Conservation (phyloP, 257 asterid genomes). For the Nicotiana tabacum region DNA sequence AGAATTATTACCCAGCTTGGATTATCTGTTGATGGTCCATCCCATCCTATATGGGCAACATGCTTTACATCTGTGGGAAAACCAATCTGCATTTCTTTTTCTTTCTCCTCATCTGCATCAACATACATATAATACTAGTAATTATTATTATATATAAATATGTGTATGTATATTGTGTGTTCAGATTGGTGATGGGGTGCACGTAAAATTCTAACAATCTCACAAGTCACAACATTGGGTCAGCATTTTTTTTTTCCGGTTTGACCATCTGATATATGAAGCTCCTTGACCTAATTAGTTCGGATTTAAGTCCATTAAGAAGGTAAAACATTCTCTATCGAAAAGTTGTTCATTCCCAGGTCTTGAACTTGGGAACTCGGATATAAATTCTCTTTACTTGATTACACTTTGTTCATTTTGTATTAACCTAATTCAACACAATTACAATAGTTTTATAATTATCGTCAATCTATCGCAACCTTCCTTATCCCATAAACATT, state of each 20-base stretch:
- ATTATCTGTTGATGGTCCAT: conserved; percentile 63
- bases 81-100: conserved; percentile 73
- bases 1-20: conserved; percentile 69
- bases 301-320: background rate
- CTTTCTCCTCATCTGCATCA: conserved; percentile 69
- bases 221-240: too few species aligned
- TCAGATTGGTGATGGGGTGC: background rate
- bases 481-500: background rate
- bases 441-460: background rate
- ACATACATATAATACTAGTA: background rate
- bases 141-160: background rate
- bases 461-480: background rate
- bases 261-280: background rate
- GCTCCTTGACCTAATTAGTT: background rate
- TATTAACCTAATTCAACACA: background rate
- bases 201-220: too few species aligned
- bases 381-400: background rate
- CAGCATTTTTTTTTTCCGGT: background rate
- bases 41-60: conserved; percentile 97
- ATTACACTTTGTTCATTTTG: background rate
- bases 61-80: conserved; percentile 96
- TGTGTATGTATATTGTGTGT: background rate
- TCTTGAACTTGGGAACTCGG: background rate
- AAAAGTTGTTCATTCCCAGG: background rate
- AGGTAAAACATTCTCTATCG: background rate